Evolutionary conservation across 257 asterid species (phyloP).

Genomic region (Scutellaria minor): DNA sequence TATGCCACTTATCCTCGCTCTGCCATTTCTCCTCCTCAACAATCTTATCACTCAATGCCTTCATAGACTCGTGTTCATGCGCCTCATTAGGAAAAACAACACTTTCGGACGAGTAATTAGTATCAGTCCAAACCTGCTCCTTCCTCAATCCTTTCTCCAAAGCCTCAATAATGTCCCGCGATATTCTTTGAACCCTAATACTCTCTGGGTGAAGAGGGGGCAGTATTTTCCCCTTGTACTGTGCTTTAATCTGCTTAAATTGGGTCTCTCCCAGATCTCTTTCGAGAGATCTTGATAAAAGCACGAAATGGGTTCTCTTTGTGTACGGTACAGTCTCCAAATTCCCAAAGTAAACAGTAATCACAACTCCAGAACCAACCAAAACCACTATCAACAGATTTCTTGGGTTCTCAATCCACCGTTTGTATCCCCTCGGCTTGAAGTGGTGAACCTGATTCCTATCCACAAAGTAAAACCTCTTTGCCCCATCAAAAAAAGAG

Average conservation of each 20-base stretch:
- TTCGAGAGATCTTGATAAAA: constrained; percentile 65
- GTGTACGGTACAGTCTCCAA: constrained; percentile 84
- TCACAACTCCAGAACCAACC: constrained; percentile 69
- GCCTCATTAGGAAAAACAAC: constrained; percentile 32
- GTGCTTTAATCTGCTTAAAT: constrained; percentile 53
- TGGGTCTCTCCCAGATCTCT: constrained; percentile 65
- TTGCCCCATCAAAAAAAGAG: constrained; percentile 62
- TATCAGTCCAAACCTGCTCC: constrained; percentile 81
- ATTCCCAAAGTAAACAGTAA: constrained; percentile 77
- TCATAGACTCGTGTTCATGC: constrained; percentile 42
- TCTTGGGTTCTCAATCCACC: constrained; percentile 75
- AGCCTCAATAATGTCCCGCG: constrained; percentile 75
- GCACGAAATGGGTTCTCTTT: constrained; percentile 84
- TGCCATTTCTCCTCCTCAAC: constrained; percentile 60
- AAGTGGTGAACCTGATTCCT: constrained; percentile 60
- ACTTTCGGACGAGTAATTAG: constrained; percentile 55
- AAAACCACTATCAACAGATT: constrained; percentile 41
- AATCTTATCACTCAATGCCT: constrained; percentile 43
- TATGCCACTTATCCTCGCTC: constrained; percentile 65
- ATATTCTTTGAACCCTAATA: constrained; percentile 69
- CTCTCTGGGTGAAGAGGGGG: constrained; percentile 94
- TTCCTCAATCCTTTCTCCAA: constrained; percentile 79
- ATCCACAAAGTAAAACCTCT: constrained; percentile 78
- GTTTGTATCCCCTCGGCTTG: constrained; percentile 67
- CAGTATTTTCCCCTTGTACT: constrained; percentile 71